phyloP scores from a whole-genome alignment of 257 asterid genomes.

The Buddleja alternifolia region DNA sequence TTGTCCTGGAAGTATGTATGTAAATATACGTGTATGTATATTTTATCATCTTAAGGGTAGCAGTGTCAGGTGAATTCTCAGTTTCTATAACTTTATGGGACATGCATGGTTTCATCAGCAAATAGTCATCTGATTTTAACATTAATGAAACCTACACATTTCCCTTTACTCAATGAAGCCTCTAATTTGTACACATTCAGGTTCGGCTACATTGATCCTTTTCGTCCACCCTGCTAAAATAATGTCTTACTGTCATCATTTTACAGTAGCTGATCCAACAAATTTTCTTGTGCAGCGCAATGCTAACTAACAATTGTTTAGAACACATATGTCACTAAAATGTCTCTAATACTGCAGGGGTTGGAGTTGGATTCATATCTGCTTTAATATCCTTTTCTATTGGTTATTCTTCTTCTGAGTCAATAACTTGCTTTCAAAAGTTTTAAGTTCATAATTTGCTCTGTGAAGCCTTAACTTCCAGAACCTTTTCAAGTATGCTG shows the following conservation, averaged over 20 bases:
- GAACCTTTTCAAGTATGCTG: slow-evolving; percentile 77
- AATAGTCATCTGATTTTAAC: neutral
- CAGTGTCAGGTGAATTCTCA: no score
- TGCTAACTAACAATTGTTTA: neutral
- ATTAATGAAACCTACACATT: neutral
- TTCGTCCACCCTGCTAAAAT: slow-evolving; percentile 2
- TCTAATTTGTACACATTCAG: neutral
- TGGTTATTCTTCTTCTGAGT: slow-evolving; percentile 24
- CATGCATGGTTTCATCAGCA: no score
- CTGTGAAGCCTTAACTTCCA: slow-evolving; percentile 47
- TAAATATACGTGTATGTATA: no score
- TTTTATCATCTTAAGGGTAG: no score
- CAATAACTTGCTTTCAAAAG: slow-evolving; percentile 9
- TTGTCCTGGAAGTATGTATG: no score
- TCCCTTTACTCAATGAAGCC: neutral
- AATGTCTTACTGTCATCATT: slow-evolving; percentile 4
- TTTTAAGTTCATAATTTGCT: slow-evolving; percentile 27
- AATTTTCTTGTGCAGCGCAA: neutral
- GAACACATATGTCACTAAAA: slow-evolving; percentile 5
- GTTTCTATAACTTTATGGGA: no score
- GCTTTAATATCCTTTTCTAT: slow-evolving; percentile 66
- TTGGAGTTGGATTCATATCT: slow-evolving; percentile 77
- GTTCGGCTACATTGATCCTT: neutral
- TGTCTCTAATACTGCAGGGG: slow-evolving; percentile 49
- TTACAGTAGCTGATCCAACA: neutral